Base-by-base conservation (phyloP, 78 protist species). In the Acrasis kona region DNA sequence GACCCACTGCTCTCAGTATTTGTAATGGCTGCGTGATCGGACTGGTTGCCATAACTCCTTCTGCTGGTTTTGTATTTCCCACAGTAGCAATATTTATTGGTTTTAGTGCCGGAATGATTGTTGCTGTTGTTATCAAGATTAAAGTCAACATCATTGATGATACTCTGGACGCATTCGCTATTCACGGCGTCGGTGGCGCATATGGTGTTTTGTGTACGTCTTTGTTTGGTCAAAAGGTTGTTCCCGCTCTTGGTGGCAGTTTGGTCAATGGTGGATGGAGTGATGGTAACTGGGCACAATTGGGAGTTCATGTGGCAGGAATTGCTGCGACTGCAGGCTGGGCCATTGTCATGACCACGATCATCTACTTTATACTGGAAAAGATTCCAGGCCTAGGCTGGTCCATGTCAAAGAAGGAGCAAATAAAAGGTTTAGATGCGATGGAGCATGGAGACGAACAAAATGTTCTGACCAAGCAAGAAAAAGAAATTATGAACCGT, bases 1-100 rank as follows among this genome's bases (percentile, higher is more conserved):
- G 31, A 57, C 4, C 29, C 28, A 27, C n/a, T 3, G 5, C 6
- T 65, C n/a, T 4, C 28, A 65, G 3, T 8, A 42, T 73, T 38
- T 57, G 36, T n/a, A 42, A 74, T 7, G 79, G 81, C 32, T 28
- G 71, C 29, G 70, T 85, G 64, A 87, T 84, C 2, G 88, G 91
- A 58, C 65, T 85, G n/a, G 91, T 88, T 1, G 88, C 86, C 39
- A 84, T 89, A 70, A 89, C 94, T 5, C 89, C 94, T 10, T 88
- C 89, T 5, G 74, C 89, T 10, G 93, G 91, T 39, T 89, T 37
- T 66, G 77, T 89, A 66, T 64, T 65, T 58, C 29, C 76, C 3
- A 85, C 79, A 81, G 72, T 72, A 35, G 72, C 91, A 1, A 64
- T 78, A 36, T 80, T 85, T 30, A 39, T 65, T 28, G 77, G 72